Base-by-base conservation (phyloP, 1,284 basidiomycete species). In the Cutaneotrichosporon curvatum region DNA sequence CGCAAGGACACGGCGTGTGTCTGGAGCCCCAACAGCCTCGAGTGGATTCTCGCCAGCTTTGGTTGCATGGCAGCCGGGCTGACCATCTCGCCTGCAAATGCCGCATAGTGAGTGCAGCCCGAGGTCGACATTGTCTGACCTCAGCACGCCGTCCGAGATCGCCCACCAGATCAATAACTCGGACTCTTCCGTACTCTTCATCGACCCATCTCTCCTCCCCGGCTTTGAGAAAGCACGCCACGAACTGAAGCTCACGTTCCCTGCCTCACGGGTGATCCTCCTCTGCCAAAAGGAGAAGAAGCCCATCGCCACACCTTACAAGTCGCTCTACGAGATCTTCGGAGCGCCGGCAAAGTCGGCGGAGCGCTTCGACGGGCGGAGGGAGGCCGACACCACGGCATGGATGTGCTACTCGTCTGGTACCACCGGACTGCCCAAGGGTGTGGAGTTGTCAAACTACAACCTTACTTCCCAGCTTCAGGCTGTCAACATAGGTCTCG, bases 381-480 rank as follows among this genome's bases (percentile, higher is more conserved):
- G 21, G 2, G 43, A 45, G 18, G 12, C 43, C 1, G 14, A 23
- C 21, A 20, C 36, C 1, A 45, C 40, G 2, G 47, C 51, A 0
- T 47, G 37, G 56, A 64, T 86, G 23, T 85, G 82, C 56, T 84
- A 84, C 59, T 76, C 74, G n/a, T 82, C 80, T 44, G 81, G 82
- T 4, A 85, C 81, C 6, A 71, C 70, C 0, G 71, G 71, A 1
- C 43, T 62, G 10, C 63, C 62, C 10, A 71, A 71, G 52, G 71
- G 71, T 28, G 71, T 73, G 19, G 38, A 44, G 33, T 37, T 40
- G 31, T 39, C 32, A n/a, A 25, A 36, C 42, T 38, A 75, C 48
- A 85, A 85, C 55, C 64, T 84, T 35, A 77, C 74, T 0, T 71
- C 51, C 40, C 59, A 66, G 45, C 40, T 55, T 9, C 53, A 55